These are phyloP conservation scores for Trypanosoma scelopori DNA, from an alignment of 208 protist species.

Conservation along the genomic window DNA sequence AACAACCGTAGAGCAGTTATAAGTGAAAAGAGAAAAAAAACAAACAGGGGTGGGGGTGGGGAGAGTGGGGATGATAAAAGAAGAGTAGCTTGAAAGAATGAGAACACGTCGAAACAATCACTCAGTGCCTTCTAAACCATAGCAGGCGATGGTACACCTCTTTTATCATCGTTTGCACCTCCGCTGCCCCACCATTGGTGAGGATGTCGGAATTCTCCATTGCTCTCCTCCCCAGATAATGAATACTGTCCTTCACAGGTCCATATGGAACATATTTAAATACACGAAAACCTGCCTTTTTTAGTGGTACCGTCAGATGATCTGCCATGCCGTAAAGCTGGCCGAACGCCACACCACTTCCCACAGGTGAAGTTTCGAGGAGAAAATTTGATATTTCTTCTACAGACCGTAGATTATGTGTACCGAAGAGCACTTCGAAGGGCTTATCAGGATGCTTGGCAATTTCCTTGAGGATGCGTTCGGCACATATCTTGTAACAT, in stretches of 20 bases:
- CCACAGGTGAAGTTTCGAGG: slow-evolving; percentile 38
- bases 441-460: slow-evolving; percentile 44
- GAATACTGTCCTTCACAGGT: slow-evolving; percentile 94
- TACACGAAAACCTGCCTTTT: slow-evolving; percentile 76
- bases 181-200: slow-evolving; percentile 43
- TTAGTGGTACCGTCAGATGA: slow-evolving; percentile 93
- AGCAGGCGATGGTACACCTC: slow-evolving; percentile 68
- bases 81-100: slow-evolving; percentile 14
- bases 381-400: slow-evolving; percentile 67
- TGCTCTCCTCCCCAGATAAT: slow-evolving; percentile 94
- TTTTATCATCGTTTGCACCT: slow-evolving; percentile 72
- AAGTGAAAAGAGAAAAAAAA: slow-evolving; percentile 15
- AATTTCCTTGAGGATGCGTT: slow-evolving; percentile 68
- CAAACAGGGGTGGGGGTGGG: slow-evolving; percentile 8
- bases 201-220: slow-evolving; percentile 93
- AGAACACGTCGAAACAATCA: slow-evolving; percentile 1
- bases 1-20: background rate
- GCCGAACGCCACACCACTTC: slow-evolving; percentile 82
- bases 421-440: slow-evolving; percentile 87
- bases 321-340: slow-evolving; percentile 97
- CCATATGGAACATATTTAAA: slow-evolving; percentile 98
- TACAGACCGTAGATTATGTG: slow-evolving; percentile 93
- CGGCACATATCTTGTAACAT: slow-evolving; percentile 83
- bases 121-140: slow-evolving; percentile 23
- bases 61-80: background rate